A percentile compares a stretch with the other conserved stretches of the same genome.
Evolutionary conservation across 768 basidiomycete species (phyloP).

Genomic region (Pleurotus tuber-regium): DNA sequence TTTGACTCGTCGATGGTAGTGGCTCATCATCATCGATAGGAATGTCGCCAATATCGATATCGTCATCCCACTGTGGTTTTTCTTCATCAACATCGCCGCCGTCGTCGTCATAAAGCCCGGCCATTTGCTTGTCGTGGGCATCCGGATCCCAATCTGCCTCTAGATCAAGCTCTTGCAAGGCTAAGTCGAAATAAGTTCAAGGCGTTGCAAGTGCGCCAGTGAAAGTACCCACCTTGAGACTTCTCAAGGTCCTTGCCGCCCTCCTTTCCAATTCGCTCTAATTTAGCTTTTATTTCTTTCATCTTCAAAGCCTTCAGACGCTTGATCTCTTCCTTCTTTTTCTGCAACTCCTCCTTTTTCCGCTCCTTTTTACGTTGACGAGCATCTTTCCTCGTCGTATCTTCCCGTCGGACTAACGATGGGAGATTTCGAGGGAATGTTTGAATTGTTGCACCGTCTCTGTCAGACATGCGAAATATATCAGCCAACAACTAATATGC

Average conservation of each 20-base stretch:
- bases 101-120: constrained; percentile 61
- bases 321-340: constrained; percentile 78
- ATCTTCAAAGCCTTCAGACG: constrained; percentile 82
- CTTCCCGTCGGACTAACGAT: constrained; percentile 64
- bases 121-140: constrained; percentile 83
- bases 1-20: constrained; percentile 23
- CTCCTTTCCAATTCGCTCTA: constrained; percentile 70
- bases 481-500: neutral
- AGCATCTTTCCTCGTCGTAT: constrained; percentile 82
- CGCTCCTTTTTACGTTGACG: constrained; percentile 73
- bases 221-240: constrained; percentile 27
- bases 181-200: constrained; percentile 30
- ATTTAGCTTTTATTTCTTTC: constrained; percentile 73
- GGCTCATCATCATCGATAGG: constrained; percentile 31
- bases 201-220: neutral
- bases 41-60: constrained; percentile 79
- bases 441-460: constrained; percentile 62
- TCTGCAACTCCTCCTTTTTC: constrained; percentile 72
- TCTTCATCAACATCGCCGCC: constrained; percentile 29
- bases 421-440: constrained; percentile 75
- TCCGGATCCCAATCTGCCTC: constrained; percentile 93
- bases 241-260: constrained; percentile 55
- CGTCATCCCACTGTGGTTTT: constrained; percentile 92
- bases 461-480: constrained; percentile 22
- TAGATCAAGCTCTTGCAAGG: constrained; percentile 70